phyloP scores from a whole-genome alignment of 805 yeast species.

The Metschnikowia anglica region DNA sequence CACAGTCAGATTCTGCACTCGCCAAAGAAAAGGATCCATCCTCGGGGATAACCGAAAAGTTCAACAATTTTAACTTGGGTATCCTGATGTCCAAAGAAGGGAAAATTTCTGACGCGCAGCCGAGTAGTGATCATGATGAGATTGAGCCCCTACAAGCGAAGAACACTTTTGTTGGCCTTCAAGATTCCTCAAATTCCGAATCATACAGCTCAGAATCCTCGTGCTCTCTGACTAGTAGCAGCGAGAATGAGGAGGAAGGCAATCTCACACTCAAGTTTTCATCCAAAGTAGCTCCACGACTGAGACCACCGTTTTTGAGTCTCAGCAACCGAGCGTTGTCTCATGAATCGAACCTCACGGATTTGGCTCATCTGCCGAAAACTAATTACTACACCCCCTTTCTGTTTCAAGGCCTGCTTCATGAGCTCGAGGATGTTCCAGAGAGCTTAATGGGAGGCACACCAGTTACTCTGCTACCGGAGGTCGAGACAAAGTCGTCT shows the following conservation, averaged over 20 bases:
- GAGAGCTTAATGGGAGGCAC: conserved; percentile 32
- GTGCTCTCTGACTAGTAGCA: conserved; percentile 18
- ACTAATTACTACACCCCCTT: conserved; percentile 28
- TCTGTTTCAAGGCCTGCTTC: conserved; percentile 29
- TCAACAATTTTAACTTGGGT: conserved; percentile 37
- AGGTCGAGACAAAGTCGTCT: conserved; percentile 1
- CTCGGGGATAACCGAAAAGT: conserved; percentile 25
- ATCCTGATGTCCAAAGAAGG: conserved; percentile 33
- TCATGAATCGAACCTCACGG: conserved; percentile 42
- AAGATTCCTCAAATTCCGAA: conserved; percentile 17
- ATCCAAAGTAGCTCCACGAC: conserved; percentile 36
- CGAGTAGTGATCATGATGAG: conserved; percentile 20
- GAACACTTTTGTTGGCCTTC: conserved; percentile 5
- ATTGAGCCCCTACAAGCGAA: conserved; percentile 21
- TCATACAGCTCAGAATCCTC: conserved; percentile 17
- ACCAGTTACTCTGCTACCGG: conserved; percentile 1
- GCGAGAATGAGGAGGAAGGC: conserved; percentile 42
- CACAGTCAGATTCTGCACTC: conserved; percentile 14
- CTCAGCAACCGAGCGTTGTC: conserved; percentile 38
- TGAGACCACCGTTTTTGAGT: conserved; percentile 36
- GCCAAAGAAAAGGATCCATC: conserved; percentile 1
- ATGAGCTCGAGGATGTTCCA: conserved; percentile 45
- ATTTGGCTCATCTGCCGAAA: conserved; percentile 20
- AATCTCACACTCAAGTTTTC: conserved; percentile 46
- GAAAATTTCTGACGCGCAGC: background rate